These are phyloP conservation scores for Aspergillus melleus DNA, from an alignment of 2,329 filamentous ascomycete species.

Conservation along the genomic window DNA sequence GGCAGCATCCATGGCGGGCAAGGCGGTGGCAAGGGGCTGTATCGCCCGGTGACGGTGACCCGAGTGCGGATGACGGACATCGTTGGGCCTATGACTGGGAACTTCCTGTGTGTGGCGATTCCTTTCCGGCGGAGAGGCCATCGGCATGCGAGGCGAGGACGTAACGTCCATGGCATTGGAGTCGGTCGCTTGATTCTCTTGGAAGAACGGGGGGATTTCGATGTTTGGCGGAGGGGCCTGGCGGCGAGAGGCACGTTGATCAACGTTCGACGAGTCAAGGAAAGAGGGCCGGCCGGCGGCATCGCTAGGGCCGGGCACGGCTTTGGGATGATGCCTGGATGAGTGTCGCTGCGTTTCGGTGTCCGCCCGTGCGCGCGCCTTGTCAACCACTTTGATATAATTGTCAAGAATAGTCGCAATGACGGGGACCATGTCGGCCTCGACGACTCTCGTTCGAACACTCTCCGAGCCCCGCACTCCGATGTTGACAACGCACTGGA, in stretches of 20 bases:
- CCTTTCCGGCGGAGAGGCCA: slow-evolving; percentile 71
- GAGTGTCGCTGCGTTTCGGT: slow-evolving; percentile 64
- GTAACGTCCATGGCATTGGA: slow-evolving; percentile 60
- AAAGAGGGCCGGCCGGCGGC: slow-evolving; percentile 34
- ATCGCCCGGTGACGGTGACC: slow-evolving; percentile 55
- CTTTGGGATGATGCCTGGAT: slow-evolving; percentile 32
- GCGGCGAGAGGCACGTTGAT: slow-evolving; percentile 65
- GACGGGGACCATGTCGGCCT: slow-evolving; percentile 98
- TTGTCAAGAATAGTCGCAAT: slow-evolving; percentile 98
- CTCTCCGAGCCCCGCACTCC: slow-evolving; percentile 92
- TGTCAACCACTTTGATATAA: slow-evolving; percentile 95
- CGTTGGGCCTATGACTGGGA: slow-evolving; percentile 49
- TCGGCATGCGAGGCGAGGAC: slow-evolving; percentile 62
- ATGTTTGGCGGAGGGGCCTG: slow-evolving; percentile 83
- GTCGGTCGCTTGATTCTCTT: slow-evolving; percentile 49
- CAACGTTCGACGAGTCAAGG: slow-evolving; percentile 53
- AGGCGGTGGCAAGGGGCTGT: slow-evolving; percentile 67
- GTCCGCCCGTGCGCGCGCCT: slow-evolving; percentile 82
- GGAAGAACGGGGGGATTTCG: slow-evolving; percentile 66
- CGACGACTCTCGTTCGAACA: slow-evolving; percentile 91
- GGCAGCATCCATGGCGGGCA: slow-evolving; percentile 66
- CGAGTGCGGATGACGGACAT: slow-evolving; percentile 43
- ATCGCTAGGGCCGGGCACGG: slow-evolving; percentile 28
- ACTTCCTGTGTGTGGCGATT: slow-evolving; percentile 61
- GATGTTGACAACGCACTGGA: slow-evolving; percentile 99